Conservation (phyloP, 176 grass and related monocot species). For the Eremochloa ophiuroides region DNA sequence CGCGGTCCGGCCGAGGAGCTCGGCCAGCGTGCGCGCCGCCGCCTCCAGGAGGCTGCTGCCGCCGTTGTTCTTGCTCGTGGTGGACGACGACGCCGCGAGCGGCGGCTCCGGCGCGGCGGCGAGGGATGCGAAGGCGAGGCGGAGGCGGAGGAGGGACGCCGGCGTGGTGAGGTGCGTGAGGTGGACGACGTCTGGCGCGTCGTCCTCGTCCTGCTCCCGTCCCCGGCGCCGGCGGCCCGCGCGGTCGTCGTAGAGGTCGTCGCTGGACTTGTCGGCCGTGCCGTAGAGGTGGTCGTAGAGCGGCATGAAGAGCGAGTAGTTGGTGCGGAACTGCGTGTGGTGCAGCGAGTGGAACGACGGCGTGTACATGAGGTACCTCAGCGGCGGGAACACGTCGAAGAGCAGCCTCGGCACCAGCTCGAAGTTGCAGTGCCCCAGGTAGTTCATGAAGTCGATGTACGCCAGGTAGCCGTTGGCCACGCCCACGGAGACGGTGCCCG, state of each 20-base stretch:
- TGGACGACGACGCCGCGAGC: background rate
- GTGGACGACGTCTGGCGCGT: constrained; percentile 56
- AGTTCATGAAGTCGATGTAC: constrained; percentile 97
- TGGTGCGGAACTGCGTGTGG: constrained; percentile 70
- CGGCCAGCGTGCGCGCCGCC: background rate
- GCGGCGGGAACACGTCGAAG: constrained; percentile 64
- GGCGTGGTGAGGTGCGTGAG: constrained; percentile 62
- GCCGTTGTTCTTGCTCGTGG: background rate
- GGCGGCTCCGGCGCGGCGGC: constrained; percentile 28
- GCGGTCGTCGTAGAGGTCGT: constrained; percentile 59
- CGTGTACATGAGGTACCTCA: constrained; percentile 90
- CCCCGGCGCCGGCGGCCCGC: background rate
- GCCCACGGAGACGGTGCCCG: constrained; percentile 33
- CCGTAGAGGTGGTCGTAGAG: constrained; percentile 67
- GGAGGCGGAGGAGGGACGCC: constrained; percentile 40
- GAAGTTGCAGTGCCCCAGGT: constrained; percentile 91
- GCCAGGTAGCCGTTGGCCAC: constrained; percentile 32
- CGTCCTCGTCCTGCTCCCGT: background rate
- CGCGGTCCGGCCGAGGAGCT: constrained; percentile 1
- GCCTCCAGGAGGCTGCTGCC: background rate
- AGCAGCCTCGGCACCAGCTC: constrained; percentile 67
- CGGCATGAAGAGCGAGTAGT: constrained; percentile 82
- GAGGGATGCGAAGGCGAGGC: constrained; percentile 48
- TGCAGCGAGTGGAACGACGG: constrained; percentile 89
- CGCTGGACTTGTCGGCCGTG: constrained; percentile 55